phyloP scores from a whole-genome alignment of 164 flowering plant species.

The Dillenia turbinata region DNA sequence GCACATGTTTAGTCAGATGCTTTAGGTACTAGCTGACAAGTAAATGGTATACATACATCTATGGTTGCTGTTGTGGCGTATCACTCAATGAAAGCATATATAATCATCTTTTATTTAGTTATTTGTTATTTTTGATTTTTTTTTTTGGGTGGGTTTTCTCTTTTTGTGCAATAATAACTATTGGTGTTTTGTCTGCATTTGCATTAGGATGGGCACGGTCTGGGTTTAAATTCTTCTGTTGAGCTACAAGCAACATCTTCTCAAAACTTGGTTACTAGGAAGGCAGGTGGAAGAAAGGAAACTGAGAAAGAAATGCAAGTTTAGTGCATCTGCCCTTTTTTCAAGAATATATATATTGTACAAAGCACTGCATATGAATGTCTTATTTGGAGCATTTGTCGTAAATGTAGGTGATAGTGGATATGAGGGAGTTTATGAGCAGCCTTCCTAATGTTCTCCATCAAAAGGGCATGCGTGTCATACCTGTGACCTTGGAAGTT shows the following conservation, averaged over 20 bases:
- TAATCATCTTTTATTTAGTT: too few relatives aligned
- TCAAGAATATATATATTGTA: not conserved
- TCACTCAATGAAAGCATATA: too few relatives aligned
- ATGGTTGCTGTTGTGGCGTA: too few relatives aligned
- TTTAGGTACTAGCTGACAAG: too few relatives aligned
- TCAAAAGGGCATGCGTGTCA: slow-evolving; percentile 88
- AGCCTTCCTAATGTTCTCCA: slow-evolving; percentile 99
- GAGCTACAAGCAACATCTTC: slow-evolving; percentile 41
- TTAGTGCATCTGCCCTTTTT: not conserved
- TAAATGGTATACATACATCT: too few relatives aligned
- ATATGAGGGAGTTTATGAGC: slow-evolving; percentile 99
- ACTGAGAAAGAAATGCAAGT: slow-evolving; percentile 87
- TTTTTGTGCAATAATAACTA: too few relatives aligned
- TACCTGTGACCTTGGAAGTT: slow-evolving; percentile 91
- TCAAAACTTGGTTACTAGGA: slow-evolving; percentile 79
- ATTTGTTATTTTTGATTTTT: too few relatives aligned
- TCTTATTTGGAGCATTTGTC: not conserved
- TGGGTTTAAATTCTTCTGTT: slow-evolving; percentile 36
- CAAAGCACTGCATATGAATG: too few relatives aligned
- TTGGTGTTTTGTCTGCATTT: too few relatives aligned
- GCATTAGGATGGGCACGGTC: slow-evolving; percentile 61
- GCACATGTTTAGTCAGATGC: too few relatives aligned
- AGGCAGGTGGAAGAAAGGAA: slow-evolving; percentile 96
- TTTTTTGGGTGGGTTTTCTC: too few relatives aligned
- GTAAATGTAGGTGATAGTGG: slow-evolving; percentile 77